A percentile compares a stretch with the other conserved stretches of the same genome.
phyloP scores from a whole-genome alignment of 2,329 filamentous ascomycete species.

The Dothidotthia symphoricarpi region DNA sequence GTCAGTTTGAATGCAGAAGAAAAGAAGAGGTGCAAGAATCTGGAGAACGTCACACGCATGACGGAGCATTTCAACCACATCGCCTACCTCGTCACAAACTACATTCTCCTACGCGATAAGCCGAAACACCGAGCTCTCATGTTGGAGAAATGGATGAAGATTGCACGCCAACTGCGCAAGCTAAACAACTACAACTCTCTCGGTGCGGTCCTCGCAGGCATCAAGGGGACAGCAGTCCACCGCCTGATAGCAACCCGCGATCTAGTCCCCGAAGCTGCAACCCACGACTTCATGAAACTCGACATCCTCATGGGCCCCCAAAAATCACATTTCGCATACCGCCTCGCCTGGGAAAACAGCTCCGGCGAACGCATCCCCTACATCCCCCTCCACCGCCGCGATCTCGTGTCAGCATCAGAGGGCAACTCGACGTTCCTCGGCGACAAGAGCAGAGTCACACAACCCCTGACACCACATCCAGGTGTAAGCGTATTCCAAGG shows the following conservation, averaged over 20 bases:
- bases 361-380: slow-evolving; percentile 88
- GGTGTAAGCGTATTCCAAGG: slow-evolving; percentile 37
- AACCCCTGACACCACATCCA: slow-evolving; percentile 34
- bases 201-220: slow-evolving; percentile 88
- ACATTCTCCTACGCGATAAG: slow-evolving; percentile 80
- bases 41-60: slow-evolving; percentile 91
- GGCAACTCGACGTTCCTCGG: slow-evolving; percentile 88
- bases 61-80: slow-evolving; percentile 73
- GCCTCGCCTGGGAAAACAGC: slow-evolving; percentile 96
- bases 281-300: slow-evolving; percentile 83
- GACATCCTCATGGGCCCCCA: slow-evolving; percentile 91
- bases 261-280: slow-evolving; percentile 67
- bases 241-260: slow-evolving; percentile 77
- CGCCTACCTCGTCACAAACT: slow-evolving; percentile 55
- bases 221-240: slow-evolving; percentile 84
- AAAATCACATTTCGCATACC: slow-evolving; percentile 90
- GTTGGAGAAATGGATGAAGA: slow-evolving; percentile 92
- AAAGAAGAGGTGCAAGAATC: slow-evolving; percentile 71
- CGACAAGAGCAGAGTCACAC: slow-evolving; percentile 29
- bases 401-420: slow-evolving; percentile 88
- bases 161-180: slow-evolving; percentile 79
- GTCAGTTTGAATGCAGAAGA: slow-evolving; percentile 72
- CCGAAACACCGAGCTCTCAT: slow-evolving; percentile 89
- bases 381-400: slow-evolving; percentile 82
- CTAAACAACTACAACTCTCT: slow-evolving; percentile 97